Evolutionary conservation across 495 filamentous ascomycete genomes (phyloP).

Genomic region (Glonium stellatum): DNA sequence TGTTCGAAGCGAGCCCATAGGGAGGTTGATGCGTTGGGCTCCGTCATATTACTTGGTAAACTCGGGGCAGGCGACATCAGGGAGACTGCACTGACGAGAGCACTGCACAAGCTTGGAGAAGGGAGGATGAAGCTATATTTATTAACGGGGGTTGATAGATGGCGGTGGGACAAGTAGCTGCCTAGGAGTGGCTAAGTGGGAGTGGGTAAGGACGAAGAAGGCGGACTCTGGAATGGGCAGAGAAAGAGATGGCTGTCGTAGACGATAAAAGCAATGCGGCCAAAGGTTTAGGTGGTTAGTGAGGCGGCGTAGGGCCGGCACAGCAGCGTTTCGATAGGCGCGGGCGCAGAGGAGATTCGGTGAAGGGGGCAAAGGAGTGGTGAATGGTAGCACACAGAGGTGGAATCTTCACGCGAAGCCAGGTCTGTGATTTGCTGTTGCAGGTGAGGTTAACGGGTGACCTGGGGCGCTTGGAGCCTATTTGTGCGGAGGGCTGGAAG

Average conservation of each 20-base stretch:
- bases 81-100: neutral
- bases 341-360: neutral
- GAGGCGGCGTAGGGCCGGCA: neutral
- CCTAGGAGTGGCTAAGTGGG: neutral
- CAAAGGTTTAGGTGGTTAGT: neutral
- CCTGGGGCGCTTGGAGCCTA: neutral
- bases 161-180: neutral
- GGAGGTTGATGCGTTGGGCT: neutral
- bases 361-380: neutral
- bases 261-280: neutral
- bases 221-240: neutral
- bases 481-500: too few relatives aligned
- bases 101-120: too few relatives aligned
- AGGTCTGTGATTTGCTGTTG: neutral
- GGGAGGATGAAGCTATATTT: too few relatives aligned
- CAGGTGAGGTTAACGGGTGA: neutral
- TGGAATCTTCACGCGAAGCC: neutral
- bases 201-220: neutral
- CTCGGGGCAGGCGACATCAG: neutral
- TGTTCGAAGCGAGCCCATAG: conserved; percentile 19
- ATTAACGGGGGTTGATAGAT: too few relatives aligned
- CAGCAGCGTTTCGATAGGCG: neutral
- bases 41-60: neutral
- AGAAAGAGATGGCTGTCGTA: neutral
- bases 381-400: neutral